Conservation (phyloP, 345 rosid species). For the Trapa incisa region DNA sequence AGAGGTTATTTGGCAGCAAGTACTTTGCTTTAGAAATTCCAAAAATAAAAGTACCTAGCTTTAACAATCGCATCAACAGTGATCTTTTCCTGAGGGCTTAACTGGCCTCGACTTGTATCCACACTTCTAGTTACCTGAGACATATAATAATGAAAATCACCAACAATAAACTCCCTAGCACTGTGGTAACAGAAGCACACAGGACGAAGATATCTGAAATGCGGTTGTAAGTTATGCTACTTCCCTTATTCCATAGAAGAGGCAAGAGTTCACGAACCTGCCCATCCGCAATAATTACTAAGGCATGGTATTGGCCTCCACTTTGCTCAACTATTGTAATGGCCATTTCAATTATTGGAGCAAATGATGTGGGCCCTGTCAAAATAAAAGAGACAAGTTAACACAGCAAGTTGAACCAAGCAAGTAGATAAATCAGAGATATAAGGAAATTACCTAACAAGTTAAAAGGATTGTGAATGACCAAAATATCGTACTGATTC, state of each 20-base stretch:
- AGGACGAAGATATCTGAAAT: not conserved
- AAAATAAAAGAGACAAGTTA: not conserved
- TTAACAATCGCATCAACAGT: constrained; percentile 42
- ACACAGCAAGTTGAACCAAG: not conserved
- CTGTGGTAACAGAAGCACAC: not conserved
- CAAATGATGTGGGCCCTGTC: constrained; percentile 42
- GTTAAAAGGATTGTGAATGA: not conserved
- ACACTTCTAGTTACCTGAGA: constrained; percentile 38
- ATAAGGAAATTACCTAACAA: not conserved
- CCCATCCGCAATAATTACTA: constrained; percentile 42
- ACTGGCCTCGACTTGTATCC: constrained; percentile 26
- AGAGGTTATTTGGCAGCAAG: not conserved
- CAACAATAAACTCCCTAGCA: not conserved
- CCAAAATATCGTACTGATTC: not conserved
- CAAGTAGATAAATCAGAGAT: too few relatives aligned
- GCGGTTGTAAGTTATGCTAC: not conserved
- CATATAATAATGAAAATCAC: not conserved
- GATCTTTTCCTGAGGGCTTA: constrained; percentile 33
- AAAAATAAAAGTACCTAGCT: not conserved
- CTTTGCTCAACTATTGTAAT: constrained; percentile 36
- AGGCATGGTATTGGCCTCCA: constrained; percentile 42
- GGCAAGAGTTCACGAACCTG: constrained; percentile 21
- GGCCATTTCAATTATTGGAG: constrained; percentile 38
- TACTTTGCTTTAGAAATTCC: constrained; percentile 23
- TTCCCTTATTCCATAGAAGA: not conserved